phyloP scores from a whole-genome alignment of 2,329 filamentous ascomycete species.

The Aciculosporium take region DNA sequence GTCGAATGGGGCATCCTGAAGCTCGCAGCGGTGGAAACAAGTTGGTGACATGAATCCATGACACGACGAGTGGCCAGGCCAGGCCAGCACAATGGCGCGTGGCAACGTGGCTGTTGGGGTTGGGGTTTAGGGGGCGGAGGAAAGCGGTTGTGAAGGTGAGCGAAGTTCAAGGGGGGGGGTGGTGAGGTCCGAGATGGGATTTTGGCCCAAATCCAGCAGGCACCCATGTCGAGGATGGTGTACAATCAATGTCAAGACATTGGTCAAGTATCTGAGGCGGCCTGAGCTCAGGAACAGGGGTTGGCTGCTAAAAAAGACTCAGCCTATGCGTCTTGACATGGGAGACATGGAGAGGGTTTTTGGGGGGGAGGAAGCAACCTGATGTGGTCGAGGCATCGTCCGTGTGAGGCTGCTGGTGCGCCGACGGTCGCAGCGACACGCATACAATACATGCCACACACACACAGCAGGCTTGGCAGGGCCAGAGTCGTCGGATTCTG shows the following conservation, averaged over 20 bases:
- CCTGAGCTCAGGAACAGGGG: conserved; percentile 1
- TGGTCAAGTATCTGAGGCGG: too few species aligned
- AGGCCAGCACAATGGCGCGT: not conserved
- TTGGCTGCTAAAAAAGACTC: too few species aligned
- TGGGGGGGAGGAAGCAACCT: too few species aligned
- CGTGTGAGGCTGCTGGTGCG: too few species aligned
- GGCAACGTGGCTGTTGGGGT: not conserved
- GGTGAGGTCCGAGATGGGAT: conserved; percentile 1
- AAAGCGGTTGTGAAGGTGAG: too few species aligned
- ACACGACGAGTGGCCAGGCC: not conserved
- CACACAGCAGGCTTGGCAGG: too few species aligned
- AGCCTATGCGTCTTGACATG: not conserved
- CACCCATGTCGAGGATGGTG: not conserved
- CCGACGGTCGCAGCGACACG: too few species aligned
- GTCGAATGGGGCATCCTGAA: conserved; percentile 1
- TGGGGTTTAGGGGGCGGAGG: not conserved
- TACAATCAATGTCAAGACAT: not conserved
- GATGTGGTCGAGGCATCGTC: too few species aligned
- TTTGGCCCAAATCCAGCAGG: not conserved
- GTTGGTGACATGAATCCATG: too few species aligned
- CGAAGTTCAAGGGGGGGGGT: too few species aligned
- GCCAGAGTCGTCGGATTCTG: too few species aligned
- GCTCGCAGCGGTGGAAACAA: not conserved
- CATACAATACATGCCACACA: too few species aligned
- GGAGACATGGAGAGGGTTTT: not conserved